Conservation (phyloP, 2,329 filamentous ascomycete genomes). For the Anisogramma anomala region DNA sequence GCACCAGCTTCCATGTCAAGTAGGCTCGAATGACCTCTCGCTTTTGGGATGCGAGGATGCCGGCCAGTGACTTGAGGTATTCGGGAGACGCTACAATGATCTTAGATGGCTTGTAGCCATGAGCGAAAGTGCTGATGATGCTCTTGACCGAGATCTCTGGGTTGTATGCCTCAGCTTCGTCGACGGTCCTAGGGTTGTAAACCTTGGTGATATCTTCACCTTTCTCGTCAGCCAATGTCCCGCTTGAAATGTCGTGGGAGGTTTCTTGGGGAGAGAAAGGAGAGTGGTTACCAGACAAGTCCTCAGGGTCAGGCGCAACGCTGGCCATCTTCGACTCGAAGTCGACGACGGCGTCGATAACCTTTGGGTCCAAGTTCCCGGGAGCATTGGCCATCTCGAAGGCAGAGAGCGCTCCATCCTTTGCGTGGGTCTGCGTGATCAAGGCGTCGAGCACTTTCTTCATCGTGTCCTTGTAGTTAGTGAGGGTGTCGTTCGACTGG, state of each 20-base stretch:
- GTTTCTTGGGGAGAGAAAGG: too few species aligned
- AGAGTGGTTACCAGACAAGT: too few species aligned
- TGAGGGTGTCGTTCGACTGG: conserved; percentile 39
- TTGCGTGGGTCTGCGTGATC: conserved; percentile 1
- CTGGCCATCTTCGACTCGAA: conserved; percentile 16
- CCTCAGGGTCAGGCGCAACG: conserved; percentile 14
- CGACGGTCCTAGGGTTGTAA: conserved; percentile 12
- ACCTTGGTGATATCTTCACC: conserved; percentile 14
- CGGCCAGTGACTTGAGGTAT: conserved; percentile 47
- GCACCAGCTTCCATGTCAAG: conserved; percentile 54
- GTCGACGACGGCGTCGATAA: conserved; percentile 19
- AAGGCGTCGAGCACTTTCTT: conserved; percentile 25
- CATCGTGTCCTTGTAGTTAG: conserved; percentile 37
- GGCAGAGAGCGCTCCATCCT: conserved; percentile 1
- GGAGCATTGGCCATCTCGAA: conserved; percentile 20
- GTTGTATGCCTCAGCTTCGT: conserved; percentile 12
- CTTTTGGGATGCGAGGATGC: conserved; percentile 39
- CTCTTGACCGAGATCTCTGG: conserved; percentile 14
- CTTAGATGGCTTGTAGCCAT: conserved; percentile 10
- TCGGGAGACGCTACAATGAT: conserved; percentile 27
- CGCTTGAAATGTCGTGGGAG: too few species aligned
- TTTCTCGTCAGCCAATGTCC: too few species aligned
- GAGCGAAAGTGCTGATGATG: conserved; percentile 11
- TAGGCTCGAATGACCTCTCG: conserved; percentile 46
- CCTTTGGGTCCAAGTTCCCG: conserved; percentile 17